These are phyloP conservation scores for Telfairia occidentalis DNA, from an alignment of 331 rosid species.

Conservation along the genomic window DNA sequence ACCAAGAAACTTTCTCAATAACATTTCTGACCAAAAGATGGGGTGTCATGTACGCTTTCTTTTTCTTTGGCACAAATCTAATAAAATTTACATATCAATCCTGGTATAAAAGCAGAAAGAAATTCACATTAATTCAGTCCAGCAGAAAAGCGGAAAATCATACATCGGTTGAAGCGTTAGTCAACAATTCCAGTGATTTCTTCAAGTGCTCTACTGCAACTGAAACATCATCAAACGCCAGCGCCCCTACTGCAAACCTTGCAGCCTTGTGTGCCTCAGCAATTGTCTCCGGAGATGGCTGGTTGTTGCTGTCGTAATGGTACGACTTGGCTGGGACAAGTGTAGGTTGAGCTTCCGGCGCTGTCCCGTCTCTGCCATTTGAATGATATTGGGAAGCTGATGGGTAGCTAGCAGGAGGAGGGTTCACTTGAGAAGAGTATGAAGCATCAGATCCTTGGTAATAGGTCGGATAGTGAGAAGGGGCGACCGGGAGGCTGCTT, in stretches of 20 bases:
- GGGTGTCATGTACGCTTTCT: neutral
- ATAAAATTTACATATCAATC: constrained; percentile 10
- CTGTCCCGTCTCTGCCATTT: constrained; percentile 42
- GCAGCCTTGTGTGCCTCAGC: constrained; percentile 99
- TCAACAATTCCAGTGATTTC: constrained; percentile 86
- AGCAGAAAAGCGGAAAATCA: constrained; percentile 14
- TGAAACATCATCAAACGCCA: constrained; percentile 92
- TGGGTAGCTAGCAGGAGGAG: constrained; percentile 22
- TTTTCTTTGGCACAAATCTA: neutral
- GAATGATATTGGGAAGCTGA: constrained; percentile 34
- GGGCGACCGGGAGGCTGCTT: constrained; percentile 64
- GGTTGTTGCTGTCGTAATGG: constrained; percentile 68
- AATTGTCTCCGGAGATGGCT: constrained; percentile 77
- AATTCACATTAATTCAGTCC: neutral
- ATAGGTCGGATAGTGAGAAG: constrained; percentile 34
- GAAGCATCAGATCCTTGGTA: constrained; percentile 39
- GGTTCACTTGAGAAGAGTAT: constrained; percentile 28
- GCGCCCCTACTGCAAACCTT: constrained; percentile 96
- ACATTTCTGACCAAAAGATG: neutral
- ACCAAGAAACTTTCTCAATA: neutral
- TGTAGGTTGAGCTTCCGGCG: constrained; percentile 44
- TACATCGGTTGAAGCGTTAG: constrained; percentile 61
- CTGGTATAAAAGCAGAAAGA: neutral
- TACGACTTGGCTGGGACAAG: constrained; percentile 36
- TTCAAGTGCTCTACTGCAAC: constrained; percentile 69